phyloP scores from a whole-genome alignment of 352 stramenopile genomes.

The Phytophthora ohioensis region DNA sequence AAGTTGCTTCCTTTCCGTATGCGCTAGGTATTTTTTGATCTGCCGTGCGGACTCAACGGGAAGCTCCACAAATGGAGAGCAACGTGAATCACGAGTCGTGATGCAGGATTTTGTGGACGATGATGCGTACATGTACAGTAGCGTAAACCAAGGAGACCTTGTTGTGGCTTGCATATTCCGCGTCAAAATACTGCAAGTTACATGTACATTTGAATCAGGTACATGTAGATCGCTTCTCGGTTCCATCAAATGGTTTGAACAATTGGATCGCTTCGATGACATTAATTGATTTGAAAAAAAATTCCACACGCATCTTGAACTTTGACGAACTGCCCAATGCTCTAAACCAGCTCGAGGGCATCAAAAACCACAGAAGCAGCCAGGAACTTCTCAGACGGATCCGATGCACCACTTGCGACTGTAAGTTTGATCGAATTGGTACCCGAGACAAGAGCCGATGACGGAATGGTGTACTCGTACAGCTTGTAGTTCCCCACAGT shows the following conservation, averaged over 20 bases:
- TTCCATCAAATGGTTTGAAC: too few species aligned
- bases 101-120: too few species aligned
- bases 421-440: conserved; percentile 46
- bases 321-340: neutral
- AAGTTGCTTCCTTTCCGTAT: conserved; percentile 18
- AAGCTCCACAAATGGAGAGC: too few species aligned
- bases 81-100: too few species aligned
- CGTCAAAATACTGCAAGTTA: too few species aligned
- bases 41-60: conserved; percentile 2
- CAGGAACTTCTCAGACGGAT: conserved; percentile 53
- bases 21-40: conserved; percentile 14
- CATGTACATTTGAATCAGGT: too few species aligned
- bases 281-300: too few species aligned
- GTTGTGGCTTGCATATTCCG: too few species aligned
- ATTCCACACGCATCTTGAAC: neutral
- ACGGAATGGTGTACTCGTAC: conserved; percentile 60
- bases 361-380: conserved; percentile 60
- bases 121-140: too few species aligned
- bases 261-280: too few species aligned
- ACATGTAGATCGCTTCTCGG: too few species aligned
- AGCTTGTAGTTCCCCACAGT: conserved; percentile 60
- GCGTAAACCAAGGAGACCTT: too few species aligned
- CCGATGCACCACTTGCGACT: conserved; percentile 50
- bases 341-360: conserved; percentile 41
- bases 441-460: conserved; percentile 40